phyloP scores from a whole-genome alignment of 495 filamentous ascomycete species.

The Aspergillus panamensis region DNA sequence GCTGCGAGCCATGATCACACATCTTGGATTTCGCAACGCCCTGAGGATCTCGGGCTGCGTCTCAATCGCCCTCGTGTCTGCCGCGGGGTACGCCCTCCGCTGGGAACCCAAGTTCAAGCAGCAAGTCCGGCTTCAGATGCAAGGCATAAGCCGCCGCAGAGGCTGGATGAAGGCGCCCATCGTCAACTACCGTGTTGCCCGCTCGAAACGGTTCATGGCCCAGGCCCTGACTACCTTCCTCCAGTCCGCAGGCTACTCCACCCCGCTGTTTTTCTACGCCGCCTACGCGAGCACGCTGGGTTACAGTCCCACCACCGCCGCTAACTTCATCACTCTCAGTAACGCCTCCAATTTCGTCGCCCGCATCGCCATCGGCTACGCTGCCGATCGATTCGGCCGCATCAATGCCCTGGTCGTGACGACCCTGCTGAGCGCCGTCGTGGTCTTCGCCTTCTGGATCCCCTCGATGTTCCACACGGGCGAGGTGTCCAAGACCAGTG shows the following conservation, averaged over 20 bases:
- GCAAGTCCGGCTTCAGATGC: conserved; percentile 26
- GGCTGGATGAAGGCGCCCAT: conserved; percentile 32
- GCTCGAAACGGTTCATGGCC: conserved; percentile 36
- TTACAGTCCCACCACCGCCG: conserved; percentile 33
- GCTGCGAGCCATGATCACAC: conserved; percentile 45
- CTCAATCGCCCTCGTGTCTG: conserved; percentile 41
- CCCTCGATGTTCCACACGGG: conserved; percentile 28
- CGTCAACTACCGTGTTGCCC: conserved; percentile 37
- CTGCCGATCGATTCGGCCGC: conserved; percentile 46
- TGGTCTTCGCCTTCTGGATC: conserved; percentile 52
- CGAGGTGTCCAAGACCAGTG: conserved; percentile 19
- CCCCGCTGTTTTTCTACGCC: conserved; percentile 44
- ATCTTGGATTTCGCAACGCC: conserved; percentile 52
- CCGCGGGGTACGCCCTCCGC: conserved; percentile 41
- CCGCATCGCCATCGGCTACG: conserved; percentile 48
- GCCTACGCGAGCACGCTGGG: conserved; percentile 41
- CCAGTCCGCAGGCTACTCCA: conserved; percentile 44
- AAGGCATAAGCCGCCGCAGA: conserved; percentile 18
- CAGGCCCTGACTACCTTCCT: conserved; percentile 40
- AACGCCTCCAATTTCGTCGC: conserved; percentile 55
- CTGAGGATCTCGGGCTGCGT: conserved; percentile 47
- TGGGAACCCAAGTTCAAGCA: conserved; percentile 45
- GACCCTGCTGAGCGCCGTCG: conserved; percentile 40
- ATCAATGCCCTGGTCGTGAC: conserved; percentile 53
- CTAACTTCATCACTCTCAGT: conserved; percentile 50